phyloP scores from a whole-genome alignment of 306 rosid species.

The Fragaria vesca region DNA sequence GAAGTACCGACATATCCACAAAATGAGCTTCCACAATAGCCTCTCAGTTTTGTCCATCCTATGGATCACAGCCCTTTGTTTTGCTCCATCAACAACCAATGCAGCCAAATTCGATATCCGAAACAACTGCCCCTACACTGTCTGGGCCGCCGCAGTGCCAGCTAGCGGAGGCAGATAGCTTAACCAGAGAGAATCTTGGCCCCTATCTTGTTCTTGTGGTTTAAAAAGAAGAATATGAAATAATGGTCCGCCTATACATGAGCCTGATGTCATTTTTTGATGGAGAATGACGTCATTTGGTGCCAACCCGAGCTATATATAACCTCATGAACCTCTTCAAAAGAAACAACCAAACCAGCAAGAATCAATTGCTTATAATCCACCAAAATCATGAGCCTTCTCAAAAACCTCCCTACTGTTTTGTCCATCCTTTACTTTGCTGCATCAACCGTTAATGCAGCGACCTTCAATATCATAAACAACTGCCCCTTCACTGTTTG shows the following conservation, averaged over 20 bases:
- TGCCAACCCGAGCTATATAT: too few species aligned
- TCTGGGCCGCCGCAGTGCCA: constrained; percentile 23
- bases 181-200: constrained; percentile 2
- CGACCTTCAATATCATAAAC: neutral
- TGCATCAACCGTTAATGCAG: neutral
- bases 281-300: too few species aligned
- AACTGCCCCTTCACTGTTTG: neutral
- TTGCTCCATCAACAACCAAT: constrained; percentile 30
- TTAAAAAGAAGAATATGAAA: too few species aligned
- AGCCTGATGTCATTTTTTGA: too few species aligned
- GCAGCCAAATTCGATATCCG: constrained; percentile 33
- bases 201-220: too few species aligned
- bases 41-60: constrained; percentile 38
- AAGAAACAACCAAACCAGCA: too few species aligned
- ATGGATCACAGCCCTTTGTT: neutral
- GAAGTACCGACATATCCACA: neutral
- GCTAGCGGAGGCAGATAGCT: constrained; percentile 19
- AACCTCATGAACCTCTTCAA: too few species aligned
- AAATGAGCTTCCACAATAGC: constrained; percentile 41
- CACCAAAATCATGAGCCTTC: neutral
- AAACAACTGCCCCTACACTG: constrained; percentile 17
- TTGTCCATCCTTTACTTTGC: neutral
- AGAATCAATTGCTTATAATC: too few species aligned
- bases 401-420: neutral
- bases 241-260: too few species aligned